Percentiles rank a stretch among this genome's conserved stretches.
These are phyloP conservation scores for Primulina eburnea DNA, from an alignment of 257 asterid genomes.

Conservation along the genomic window DNA sequence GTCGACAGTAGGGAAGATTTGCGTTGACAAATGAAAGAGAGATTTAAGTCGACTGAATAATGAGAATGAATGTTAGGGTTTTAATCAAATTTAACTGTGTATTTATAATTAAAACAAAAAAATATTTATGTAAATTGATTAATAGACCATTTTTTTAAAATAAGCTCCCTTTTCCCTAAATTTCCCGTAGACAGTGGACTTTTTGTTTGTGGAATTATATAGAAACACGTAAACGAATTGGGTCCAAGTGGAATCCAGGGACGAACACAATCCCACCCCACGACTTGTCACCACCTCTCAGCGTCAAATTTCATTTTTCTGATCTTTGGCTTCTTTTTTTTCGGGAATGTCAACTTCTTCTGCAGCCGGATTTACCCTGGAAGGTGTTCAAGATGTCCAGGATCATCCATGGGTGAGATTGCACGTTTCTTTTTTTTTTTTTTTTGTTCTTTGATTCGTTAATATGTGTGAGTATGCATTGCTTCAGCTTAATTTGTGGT, in stretches of 20 bases:
- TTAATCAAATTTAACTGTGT: too few relatives aligned
- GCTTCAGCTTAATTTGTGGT: background rate
- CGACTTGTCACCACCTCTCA: constrained; percentile 22
- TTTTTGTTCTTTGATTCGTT: background rate
- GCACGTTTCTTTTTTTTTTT: background rate
- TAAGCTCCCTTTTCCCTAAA: too few relatives aligned
- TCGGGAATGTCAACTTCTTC: constrained; percentile 41
- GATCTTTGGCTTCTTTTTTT: background rate
- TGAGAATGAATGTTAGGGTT: too few relatives aligned
- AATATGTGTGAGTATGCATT: background rate
- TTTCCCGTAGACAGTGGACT: too few relatives aligned
- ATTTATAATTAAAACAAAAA: too few relatives aligned
- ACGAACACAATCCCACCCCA: constrained; percentile 41
- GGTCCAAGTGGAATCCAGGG: constrained; percentile 71
- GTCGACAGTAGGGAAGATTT: too few relatives aligned
- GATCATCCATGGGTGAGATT: constrained; percentile 62
- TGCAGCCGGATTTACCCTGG: constrained; percentile 46
- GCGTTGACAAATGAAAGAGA: too few relatives aligned
- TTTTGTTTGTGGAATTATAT: constrained; percentile 15
- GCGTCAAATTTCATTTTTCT: constrained; percentile 21
- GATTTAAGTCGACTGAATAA: too few relatives aligned
- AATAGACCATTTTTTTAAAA: too few relatives aligned
- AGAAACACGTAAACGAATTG: constrained; percentile 73
- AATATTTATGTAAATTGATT: too few relatives aligned
- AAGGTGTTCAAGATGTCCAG: constrained; percentile 67